Percentiles rank a stretch among this genome's conserved stretches.
Conservation (phyloP, 164 flowering plant species). For the Vitis amurensis region DNA sequence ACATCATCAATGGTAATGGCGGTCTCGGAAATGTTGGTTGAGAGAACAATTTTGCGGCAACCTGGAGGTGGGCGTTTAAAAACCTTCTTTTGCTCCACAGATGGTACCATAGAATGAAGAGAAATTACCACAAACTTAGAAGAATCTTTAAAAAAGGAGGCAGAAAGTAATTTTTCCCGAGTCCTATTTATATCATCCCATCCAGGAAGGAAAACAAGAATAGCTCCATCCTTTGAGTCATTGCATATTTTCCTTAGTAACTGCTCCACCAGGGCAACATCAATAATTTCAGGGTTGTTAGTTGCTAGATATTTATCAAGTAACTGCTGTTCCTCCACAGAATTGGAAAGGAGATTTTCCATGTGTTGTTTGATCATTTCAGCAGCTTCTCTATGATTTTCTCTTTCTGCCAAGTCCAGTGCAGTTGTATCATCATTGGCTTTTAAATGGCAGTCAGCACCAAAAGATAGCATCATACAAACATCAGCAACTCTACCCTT, state of each 20-base stretch:
- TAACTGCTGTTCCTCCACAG: constrained; percentile 42
- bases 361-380: constrained; percentile 55
- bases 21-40: constrained; percentile 97
- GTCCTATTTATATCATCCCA: constrained; percentile 92
- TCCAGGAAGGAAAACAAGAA: constrained; percentile 94
- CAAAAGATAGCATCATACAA: constrained; percentile 86
- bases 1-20: constrained; percentile 94
- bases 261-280: constrained; percentile 69
- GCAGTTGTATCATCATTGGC: constrained; percentile 78
- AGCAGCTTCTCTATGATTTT: constrained; percentile 58
- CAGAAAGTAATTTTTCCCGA: constrained; percentile 48
- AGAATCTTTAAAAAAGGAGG: constrained; percentile 56
- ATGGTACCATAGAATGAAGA: constrained; percentile 93
- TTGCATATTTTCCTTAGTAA: constrained; percentile 70
- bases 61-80: constrained; percentile 74
- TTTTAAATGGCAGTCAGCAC: constrained; percentile 62
- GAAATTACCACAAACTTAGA: constrained; percentile 67
- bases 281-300: constrained; percentile 61
- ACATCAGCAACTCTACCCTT: constrained; percentile 82
- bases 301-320: constrained; percentile 68
- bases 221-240: constrained; percentile 88
- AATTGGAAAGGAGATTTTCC: constrained; percentile 29
- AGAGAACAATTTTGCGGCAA: constrained; percentile 84
- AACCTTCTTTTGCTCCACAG: constrained; percentile 86
- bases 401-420: constrained; percentile 66